Evolutionary conservation across 306 rosid genomes (phyloP).

Genomic region (Cicer judaicum): DNA sequence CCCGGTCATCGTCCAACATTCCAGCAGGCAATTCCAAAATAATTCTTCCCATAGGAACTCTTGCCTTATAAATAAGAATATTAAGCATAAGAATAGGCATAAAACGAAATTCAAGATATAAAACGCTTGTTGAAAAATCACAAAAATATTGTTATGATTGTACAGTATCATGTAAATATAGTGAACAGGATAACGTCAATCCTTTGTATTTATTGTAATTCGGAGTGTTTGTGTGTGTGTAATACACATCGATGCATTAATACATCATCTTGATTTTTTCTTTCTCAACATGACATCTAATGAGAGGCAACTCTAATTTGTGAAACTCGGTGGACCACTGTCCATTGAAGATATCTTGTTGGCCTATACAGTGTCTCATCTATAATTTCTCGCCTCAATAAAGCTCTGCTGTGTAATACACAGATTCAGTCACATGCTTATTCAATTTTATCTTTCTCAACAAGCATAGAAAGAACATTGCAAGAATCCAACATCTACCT

Average conservation of each 20-base stretch:
- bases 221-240: background rate
- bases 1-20: slow-evolving; percentile 84
- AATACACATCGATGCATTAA: background rate
- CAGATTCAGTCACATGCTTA: background rate
- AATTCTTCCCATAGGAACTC: slow-evolving; percentile 84
- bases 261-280: background rate
- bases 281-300: background rate
- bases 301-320: background rate
- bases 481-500: slow-evolving; percentile 55
- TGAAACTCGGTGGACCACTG: background rate
- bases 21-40: slow-evolving; percentile 97
- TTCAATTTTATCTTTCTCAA: background rate
- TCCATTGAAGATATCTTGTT: background rate
- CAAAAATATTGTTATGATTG: background rate
- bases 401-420: background rate
- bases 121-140: background rate
- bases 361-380: background rate
- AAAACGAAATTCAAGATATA: background rate
- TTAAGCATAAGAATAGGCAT: slow-evolving; percentile 39
- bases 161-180: slow-evolving; percentile 5
- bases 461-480: background rate
- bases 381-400: background rate
- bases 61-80: slow-evolving; percentile 61
- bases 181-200: background rate
- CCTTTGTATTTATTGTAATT: background rate